These are phyloP conservation scores for Mycena haematopus DNA, from an alignment of 768 basidiomycete genomes.

Conservation along the genomic window DNA sequence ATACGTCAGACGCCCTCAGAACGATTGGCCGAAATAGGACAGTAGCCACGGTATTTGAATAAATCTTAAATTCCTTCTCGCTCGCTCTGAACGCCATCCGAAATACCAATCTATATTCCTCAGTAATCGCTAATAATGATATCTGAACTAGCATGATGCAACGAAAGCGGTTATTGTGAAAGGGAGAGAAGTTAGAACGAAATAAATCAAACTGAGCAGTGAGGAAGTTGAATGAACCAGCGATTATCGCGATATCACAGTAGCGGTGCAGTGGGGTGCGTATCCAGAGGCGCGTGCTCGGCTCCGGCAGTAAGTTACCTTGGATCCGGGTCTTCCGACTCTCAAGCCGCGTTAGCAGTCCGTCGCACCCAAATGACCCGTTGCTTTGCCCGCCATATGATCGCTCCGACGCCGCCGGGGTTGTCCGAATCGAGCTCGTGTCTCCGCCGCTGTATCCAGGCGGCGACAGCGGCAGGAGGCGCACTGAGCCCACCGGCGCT, in stretches of 20 bases:
- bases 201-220: conserved; percentile 1
- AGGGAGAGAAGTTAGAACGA: conserved; percentile 10
- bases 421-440: not conserved
- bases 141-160: conserved; percentile 2
- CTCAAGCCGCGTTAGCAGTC: conserved; percentile 17
- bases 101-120: not conserved
- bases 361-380: conserved; percentile 8
- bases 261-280: not conserved
- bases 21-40: too few species aligned
- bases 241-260: conserved; percentile 20
- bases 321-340: conserved; percentile 21
- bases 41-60: too few species aligned
- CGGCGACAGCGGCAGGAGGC: conserved; percentile 10
- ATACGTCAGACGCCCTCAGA: too few species aligned
- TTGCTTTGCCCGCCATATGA: not conserved
- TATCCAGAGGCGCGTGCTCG: too few species aligned
- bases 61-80: too few species aligned
- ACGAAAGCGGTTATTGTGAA: conserved; percentile 15
- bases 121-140: not conserved
- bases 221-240: not conserved
- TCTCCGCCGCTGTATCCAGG: conserved; percentile 5
- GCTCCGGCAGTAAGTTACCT: conserved; percentile 17
- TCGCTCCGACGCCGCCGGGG: conserved; percentile 6
- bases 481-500: not conserved
- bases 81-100: too few species aligned